Base-by-base conservation (phyloP, 129 eudicot genomes). In the Chrysanthemum seticuspe region DNA sequence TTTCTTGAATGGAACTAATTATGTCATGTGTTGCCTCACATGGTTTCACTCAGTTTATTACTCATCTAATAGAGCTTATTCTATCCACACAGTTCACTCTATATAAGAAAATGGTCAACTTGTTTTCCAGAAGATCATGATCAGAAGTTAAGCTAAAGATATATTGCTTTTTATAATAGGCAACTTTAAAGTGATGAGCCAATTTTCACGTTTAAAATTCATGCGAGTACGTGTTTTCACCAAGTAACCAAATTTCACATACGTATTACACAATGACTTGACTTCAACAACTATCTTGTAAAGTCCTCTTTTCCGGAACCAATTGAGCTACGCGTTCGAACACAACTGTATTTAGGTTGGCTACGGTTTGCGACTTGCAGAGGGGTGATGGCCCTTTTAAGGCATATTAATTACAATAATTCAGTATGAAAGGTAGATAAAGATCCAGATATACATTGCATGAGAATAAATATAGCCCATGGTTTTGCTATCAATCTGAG, bases 51-150 rank as follows among this genome's bases (percentile, higher is more conserved):
- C 70, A 23, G 59, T 77, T 52, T 51, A 62, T 29, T 51, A 76
- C 15, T 10, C 14, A 68, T 21, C 56, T 36, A 48, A 55, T 14
- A 54, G 51, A 53, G 65, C 56, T 56, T 66, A 54, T 75, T 23
- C n/a, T 75, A 67, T 76, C 78, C 80, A 58, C 21, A 55, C 71
- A 62, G 49, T 49, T 52, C 69, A 29, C 61, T 73, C 34, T 49
- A 25, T 10, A 61, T 23, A 72, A 72, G 58, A 72, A 61, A 54
- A 12, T 25, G 31, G 59, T 61, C 77, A 61, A 74, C 78, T 62
- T 62, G 70, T 74, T 74, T 65, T 51, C 13, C 15, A 25, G 6
- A n/a, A 61, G 31, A 53, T 74, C 78, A 34, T 49, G 70, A 74
- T 15, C 50, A 74, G 21, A 62, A 29, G 31, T 62, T 53, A 47